These are phyloP conservation scores for Cyclotella kingstonii DNA, from an alignment of 108 stramenopile genomes.

Conservation along the genomic window DNA sequence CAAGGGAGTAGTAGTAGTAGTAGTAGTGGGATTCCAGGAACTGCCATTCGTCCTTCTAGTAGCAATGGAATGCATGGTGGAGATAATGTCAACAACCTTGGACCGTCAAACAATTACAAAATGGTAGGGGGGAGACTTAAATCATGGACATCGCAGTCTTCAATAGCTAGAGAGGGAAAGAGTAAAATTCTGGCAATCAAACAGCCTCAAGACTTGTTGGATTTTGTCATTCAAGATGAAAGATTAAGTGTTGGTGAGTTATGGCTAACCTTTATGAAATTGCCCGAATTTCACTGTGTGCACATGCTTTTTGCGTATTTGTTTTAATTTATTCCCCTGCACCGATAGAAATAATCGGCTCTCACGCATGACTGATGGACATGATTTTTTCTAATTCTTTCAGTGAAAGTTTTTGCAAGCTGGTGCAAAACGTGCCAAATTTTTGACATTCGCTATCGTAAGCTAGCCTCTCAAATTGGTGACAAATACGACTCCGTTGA, in stretches of 20 bases:
- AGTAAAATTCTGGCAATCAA: slow-evolving; percentile 20
- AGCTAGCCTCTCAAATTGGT: slow-evolving; percentile 43
- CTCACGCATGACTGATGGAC: too few species aligned
- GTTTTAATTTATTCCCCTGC: neutral
- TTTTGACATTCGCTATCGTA: slow-evolving; percentile 39
- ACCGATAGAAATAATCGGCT: neutral
- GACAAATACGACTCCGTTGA: slow-evolving; percentile 15
- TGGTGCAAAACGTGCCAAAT: slow-evolving; percentile 52
- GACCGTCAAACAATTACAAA: neutral
- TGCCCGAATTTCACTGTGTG: too few species aligned
- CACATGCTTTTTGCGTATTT: too few species aligned
- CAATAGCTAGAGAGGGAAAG: neutral
- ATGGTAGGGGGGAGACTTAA: neutral
- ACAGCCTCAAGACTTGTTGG: slow-evolving; percentile 47
- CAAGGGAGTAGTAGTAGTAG: too few species aligned
- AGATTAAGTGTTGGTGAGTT: slow-evolving; percentile 40
- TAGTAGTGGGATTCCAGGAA: neutral
- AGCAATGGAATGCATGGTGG: neutral
- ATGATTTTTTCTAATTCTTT: too few species aligned
- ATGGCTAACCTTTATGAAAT: neutral
- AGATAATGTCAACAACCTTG: neutral
- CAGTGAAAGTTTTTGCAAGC: slow-evolving; percentile 47
- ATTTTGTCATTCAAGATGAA: slow-evolving; percentile 49
- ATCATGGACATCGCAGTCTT: neutral
- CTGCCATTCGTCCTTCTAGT: neutral